Conservation (phyloP, 352 stramenopile species). For the Globisporangium irregulare region DNA sequence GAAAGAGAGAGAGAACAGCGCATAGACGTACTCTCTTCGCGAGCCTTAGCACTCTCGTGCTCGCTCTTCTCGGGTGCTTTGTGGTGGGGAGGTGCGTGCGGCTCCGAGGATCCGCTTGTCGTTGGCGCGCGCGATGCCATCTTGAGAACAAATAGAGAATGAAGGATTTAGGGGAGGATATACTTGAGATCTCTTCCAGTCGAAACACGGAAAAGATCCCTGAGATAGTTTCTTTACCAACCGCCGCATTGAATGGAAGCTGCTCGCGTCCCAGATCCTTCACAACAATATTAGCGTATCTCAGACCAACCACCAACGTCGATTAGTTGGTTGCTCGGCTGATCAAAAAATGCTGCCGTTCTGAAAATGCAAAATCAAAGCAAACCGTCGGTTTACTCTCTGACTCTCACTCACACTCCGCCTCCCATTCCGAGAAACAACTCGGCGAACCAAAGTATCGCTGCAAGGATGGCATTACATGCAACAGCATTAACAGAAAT, state of each 20-base stretch:
- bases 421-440: too few relatives aligned
- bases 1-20: too few relatives aligned
- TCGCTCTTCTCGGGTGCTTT: constrained; percentile 5
- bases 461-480: too few relatives aligned
- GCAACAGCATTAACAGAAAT: too few relatives aligned
- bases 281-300: not conserved
- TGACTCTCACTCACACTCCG: too few relatives aligned
- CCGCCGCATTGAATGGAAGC: not conserved
- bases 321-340: not conserved
- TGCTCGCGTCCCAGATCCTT: not conserved
- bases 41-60: not conserved
- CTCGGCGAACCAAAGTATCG: too few relatives aligned
- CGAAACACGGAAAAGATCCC: not conserved
- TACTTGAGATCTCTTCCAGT: not conserved
- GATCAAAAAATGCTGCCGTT: too few relatives aligned
- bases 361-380: too few relatives aligned
- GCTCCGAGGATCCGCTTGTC: constrained; percentile 13
- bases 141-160: not conserved
- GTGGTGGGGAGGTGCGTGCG: not conserved
- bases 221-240: not conserved
- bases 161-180: not conserved
- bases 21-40: not conserved
- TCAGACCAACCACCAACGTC: not conserved
- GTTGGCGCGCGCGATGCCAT: constrained; percentile 10
- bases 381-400: too few relatives aligned